phyloP scores from a whole-genome alignment of 1,139 yeast species.

The Geotrichum histeridarum region DNA sequence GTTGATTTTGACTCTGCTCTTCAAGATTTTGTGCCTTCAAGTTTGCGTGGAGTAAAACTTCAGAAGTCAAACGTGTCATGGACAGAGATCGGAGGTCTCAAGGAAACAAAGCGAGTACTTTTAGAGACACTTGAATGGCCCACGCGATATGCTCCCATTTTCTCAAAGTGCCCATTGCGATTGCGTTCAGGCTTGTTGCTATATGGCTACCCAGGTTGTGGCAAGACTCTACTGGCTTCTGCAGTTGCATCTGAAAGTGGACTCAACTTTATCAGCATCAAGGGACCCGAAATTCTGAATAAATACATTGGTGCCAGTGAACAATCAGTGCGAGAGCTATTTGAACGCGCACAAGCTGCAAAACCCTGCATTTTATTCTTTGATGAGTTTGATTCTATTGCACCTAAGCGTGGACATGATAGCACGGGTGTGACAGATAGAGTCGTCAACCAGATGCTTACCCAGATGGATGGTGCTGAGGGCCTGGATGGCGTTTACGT shows the following conservation, averaged over 20 bases:
- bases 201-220: conserved; percentile 97
- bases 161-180: conserved; percentile 79
- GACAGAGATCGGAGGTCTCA: conserved; percentile 86
- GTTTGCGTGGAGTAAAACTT: conserved; percentile 78
- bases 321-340: conserved; percentile 86
- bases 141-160: conserved; percentile 89
- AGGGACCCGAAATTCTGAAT: conserved; percentile 94
- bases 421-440: conserved; percentile 97
- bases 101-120: conserved; percentile 66
- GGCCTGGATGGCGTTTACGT: conserved; percentile 96
- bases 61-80: conserved; percentile 73
- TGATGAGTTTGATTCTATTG: conserved; percentile 95
- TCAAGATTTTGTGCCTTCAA: conserved; percentile 69
- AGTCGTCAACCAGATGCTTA: conserved; percentile 92
- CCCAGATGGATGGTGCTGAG: conserved; percentile 99
- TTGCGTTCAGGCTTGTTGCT: conserved; percentile 82
- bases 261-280: conserved; percentile 83
- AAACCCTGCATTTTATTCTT: conserved; percentile 91
- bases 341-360: conserved; percentile 90
- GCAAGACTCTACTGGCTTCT: conserved; percentile 86
- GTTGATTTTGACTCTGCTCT: conserved; percentile 54
- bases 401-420: conserved; percentile 97
- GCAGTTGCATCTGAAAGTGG: conserved; percentile 96
- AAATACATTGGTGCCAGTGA: conserved; percentile 98
- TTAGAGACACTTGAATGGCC: conserved; percentile 97